Base-by-base conservation (phyloP, 2,329 filamentous ascomycete genomes). In the Exophiala spinifera region DNA sequence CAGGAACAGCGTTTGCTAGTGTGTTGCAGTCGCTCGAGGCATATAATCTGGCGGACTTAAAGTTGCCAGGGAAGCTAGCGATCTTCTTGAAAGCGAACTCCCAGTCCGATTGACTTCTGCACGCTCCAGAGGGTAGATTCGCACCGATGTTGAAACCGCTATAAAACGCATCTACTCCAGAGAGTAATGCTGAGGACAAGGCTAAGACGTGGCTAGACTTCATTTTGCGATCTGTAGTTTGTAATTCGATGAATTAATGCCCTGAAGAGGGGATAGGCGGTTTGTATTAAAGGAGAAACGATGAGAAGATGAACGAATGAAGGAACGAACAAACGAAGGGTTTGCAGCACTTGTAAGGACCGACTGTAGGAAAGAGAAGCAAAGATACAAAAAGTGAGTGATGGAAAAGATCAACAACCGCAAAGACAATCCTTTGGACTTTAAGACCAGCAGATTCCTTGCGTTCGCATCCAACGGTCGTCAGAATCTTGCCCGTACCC, bases 1-100 rank as follows among this genome's bases (percentile, higher is more conserved):
- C 85, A 15, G 76, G 76, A 0, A 79, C 74, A 15, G 76, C 76
- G 51, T 75, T 73, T 53, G 67, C 70, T 46, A 79, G 72, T 7
- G 76, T 75, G 57, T 76, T 72, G 66, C 76, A 79, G 63, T 79
- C 77, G 42, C 59, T 58, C 3, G 65, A 59, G 15, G 66, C 65
- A 56, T 64, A 68, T 17, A 68, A 52, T 13, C 65, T 61, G 20
- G 61, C 65, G 36, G 55, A 61, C 36, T 57, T 61, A 61, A 67
- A 68, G 49, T 58, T 50, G 34, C 64, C 65, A 8, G 66, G 64
- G 11, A 67, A 61, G 21, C 53, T 49, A 45, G 62, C 57, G 48
- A 66, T 56, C 17, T 48, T 59, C 44, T 61, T 61, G 61, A 68
- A 68, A 53, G 59, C 62, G 40, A 57, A 59, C 23, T 63, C 56